These are phyloP conservation scores for Penicillium paradoxum DNA, from an alignment of 495 filamentous ascomycete genomes.

Conservation along the genomic window DNA sequence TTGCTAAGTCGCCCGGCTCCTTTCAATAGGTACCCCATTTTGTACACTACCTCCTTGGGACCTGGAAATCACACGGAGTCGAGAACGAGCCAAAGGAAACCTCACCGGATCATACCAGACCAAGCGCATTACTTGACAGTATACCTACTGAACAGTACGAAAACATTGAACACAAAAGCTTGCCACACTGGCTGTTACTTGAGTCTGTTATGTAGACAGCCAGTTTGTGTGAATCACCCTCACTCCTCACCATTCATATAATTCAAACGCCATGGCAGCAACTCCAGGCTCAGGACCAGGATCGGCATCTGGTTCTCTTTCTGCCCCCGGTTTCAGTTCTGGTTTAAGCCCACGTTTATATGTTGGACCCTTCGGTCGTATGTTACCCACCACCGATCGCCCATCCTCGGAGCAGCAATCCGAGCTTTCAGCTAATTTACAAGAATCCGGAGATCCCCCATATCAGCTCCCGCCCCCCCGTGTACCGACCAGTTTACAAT, in stretches of 20 bases:
- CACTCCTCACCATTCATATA: not conserved
- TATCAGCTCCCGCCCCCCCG: constrained; percentile 51
- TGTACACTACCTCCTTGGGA: not conserved
- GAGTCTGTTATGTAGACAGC: constrained; percentile 5
- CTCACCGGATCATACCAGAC: not conserved
- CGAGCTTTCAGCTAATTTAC: constrained; percentile 31
- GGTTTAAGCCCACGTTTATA: constrained; percentile 24
- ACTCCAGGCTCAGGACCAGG: not conserved
- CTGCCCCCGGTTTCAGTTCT: not conserved
- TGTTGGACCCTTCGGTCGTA: constrained; percentile 47
- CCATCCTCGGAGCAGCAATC: constrained; percentile 27
- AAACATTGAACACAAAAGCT: not conserved
- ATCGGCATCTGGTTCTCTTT: not conserved
- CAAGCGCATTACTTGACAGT: not conserved
- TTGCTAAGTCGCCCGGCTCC: constrained; percentile 5
- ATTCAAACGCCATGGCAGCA: constrained; percentile 30
- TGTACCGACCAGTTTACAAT: constrained; percentile 35
- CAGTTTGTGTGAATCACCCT: not conserved
- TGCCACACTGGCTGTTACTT: not conserved
- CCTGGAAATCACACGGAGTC: not conserved
- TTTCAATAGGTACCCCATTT: not conserved
- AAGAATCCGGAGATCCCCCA: constrained; percentile 34
- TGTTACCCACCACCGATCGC: constrained; percentile 36
- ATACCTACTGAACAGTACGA: not conserved
- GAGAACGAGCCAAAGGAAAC: not conserved